phyloP scores from a whole-genome alignment of 352 stramenopile species.

The Pythium phragmiticola region DNA sequence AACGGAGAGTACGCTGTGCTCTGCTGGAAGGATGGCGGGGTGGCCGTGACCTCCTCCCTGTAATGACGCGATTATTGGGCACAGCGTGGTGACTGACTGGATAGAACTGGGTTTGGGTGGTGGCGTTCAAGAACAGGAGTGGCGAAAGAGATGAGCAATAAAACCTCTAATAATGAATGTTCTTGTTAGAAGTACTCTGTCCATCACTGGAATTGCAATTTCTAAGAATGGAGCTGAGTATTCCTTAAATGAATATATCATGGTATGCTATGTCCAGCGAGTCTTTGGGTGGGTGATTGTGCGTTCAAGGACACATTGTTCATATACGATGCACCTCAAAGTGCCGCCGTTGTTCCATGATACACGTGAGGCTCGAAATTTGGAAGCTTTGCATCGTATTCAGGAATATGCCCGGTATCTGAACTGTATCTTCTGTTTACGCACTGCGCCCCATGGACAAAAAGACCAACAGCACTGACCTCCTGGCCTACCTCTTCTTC shows the following conservation, averaged over 20 bases:
- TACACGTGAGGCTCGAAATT: not conserved
- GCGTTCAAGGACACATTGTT: conserved; percentile 8
- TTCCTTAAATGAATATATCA: not conserved
- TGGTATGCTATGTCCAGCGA: not conserved
- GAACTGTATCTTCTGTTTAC: no score
- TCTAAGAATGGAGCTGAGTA: not conserved
- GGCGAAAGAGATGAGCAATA: not conserved
- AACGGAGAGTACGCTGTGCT: not conserved
- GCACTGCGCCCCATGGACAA: no score
- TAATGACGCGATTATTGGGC: not conserved
- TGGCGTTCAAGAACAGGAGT: not conserved
- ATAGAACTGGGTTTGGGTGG: not conserved
- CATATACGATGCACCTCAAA: not conserved
- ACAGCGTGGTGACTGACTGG: not conserved
- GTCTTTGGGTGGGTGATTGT: conserved; percentile 12
- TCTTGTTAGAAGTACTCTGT: not conserved
- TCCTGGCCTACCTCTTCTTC: no score
- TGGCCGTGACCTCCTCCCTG: not conserved
- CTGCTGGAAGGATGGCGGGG: not conserved
- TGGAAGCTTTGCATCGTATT: conserved; percentile 3
- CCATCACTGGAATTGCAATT: not conserved
- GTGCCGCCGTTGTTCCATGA: not conserved
- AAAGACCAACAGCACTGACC: no score
- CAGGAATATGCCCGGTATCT: not conserved
- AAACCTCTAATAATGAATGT: not conserved